These are phyloP conservation scores for Capsaspora owczarzaki DNA, from an alignment of 78 protist species.

Conservation along the genomic window DNA sequence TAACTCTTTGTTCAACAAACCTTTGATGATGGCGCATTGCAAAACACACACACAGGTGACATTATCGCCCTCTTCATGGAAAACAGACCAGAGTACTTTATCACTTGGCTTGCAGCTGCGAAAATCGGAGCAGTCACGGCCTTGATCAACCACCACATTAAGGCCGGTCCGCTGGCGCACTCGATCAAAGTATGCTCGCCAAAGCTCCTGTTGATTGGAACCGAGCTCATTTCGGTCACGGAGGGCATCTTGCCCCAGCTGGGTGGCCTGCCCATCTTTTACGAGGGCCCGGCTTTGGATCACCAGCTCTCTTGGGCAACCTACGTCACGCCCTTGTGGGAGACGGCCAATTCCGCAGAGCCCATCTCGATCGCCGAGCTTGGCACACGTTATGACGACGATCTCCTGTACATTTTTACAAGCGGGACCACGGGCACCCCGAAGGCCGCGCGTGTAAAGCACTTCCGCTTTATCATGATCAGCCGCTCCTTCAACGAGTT, in stretches of 20 bases:
- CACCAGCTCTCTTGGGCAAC: too few relatives aligned
- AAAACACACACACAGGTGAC: not conserved
- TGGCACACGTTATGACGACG: not conserved
- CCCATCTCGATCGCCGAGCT: not conserved
- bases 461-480: too few relatives aligned
- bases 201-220: not conserved
- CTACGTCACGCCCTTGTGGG: not conserved
- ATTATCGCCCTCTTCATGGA: not conserved
- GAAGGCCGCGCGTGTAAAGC: conserved; percentile 32
- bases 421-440: conserved; percentile 63
- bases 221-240: not conserved
- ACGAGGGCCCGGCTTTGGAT: not conserved
- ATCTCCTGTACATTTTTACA: conserved; percentile 22
- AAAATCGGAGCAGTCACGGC: conserved; percentile 19
- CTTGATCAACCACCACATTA: conserved; percentile 11
- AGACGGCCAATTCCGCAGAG: too few relatives aligned
- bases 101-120: conserved; percentile 28
- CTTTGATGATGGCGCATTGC: too few relatives aligned
- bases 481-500: conserved; percentile 6
- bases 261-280: not conserved
- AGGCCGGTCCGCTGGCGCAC: conserved; percentile 11
- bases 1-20: too few relatives aligned
- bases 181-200: not conserved
- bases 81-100: not conserved
- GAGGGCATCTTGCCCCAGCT: not conserved